Base-by-base conservation (phyloP, 306 rosid species). In the Mimosa bimucronata region DNA sequence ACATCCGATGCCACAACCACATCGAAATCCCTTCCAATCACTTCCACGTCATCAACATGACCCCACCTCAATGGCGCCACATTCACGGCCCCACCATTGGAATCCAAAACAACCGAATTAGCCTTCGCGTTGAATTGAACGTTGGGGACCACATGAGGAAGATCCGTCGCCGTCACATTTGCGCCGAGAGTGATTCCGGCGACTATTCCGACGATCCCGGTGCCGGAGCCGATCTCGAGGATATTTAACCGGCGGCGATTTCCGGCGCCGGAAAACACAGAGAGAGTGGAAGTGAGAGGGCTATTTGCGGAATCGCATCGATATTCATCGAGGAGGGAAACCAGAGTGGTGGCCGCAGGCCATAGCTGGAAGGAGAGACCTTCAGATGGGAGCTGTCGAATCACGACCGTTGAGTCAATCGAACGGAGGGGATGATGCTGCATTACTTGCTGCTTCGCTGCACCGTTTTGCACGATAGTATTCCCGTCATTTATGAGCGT, bases 291-390 rank as follows among this genome's bases (percentile, higher is more conserved):
- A 18, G 83, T 74, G 81, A 95, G 92, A 21, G 98, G 98, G 72
- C 91, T 87, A 1, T 45, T 48, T 77, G 48, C 18, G 14, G 97
- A 90, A 68, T 89, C 45, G 21, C 71, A 21, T 44, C 94, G 88
- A 85, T 84, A 82, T 65, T 29, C 60, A 75, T 95, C 98, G 37
- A 95, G 94, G 82, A 95, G 97, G 23, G 91, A 83, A 82, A 95
- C 92, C 71, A 95, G 88, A 6, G 97, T 30, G 64, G 92, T 92
- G 77, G 99, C 99, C 2, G 98, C 97, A 5, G 98, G 98, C 99
- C 99, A 93, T 78, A 95, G 96, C 92, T 95, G 97, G 83, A 95
- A 95, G 71, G 98, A 85, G 76, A 95, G 82, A 29, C 99, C 98
- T 74, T 91, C 88, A 4, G 97, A 91, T 9, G 94, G 98, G 62